Base-by-base conservation (phyloP, 345 rosid genomes). In the Populus ilicifolia region DNA sequence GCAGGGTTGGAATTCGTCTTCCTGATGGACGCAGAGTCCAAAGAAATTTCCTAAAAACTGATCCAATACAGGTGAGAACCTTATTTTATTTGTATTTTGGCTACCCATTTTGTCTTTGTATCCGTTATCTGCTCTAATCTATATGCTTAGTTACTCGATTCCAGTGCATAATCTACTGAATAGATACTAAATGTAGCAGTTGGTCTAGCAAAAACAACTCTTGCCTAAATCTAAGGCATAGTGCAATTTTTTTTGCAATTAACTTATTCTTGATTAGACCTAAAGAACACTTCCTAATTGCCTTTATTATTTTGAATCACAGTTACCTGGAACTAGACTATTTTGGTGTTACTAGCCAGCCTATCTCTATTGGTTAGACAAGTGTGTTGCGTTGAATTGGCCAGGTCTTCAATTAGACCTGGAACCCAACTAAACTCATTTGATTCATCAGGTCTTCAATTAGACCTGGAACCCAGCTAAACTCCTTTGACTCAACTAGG, bases 1-100 rank as follows among this genome's bases (percentile, higher is more conserved):
- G 99, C 83, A 88, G 97, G 88, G 94, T 96, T 71, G 98, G 98
- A 75, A 83, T 96, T 43, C 97, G 99, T 78, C 90, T 96, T 73
- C 99, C 99, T 21, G 92, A 89, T 77, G 99, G 99, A 52, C 93
- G 85, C 71, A 92, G 98, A 83, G 83, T 87, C 70, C 97, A 96
- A 85, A 88, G 99, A 73, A 91, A 85, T 77, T 96, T 96, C 83
- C 84, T 92, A 29, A 88, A 84, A 56, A 83, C 92, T 66, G 98
- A 96, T 75, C 87, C 93, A 16, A 80, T 94, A 73, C 93, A 89
- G 96, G 99, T 90, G 76, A 67, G 70, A n/a, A 71, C 18, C 18
- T 62, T 50, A 16, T 35, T 59, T n/a, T 59, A 9, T 33, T 75
- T 7, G 38, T 62, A 20, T 17, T 65, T 30, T 21, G 29, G 16